Conservation (phyloP, 2,329 filamentous ascomycete species). For the Juglanconis juglandina region DNA sequence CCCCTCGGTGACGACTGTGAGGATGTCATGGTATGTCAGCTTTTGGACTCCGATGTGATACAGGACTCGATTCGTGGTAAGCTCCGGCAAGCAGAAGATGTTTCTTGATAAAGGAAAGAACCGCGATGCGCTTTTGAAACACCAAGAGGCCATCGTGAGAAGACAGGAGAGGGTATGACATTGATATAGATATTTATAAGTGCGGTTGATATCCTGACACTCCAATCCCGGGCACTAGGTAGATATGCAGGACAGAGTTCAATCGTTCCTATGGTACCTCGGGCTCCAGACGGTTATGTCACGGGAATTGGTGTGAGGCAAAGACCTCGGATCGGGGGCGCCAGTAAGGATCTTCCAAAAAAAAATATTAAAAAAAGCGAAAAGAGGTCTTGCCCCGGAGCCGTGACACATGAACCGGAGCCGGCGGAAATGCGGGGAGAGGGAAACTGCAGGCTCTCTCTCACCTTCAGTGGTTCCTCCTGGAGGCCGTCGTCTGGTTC, state of each 20-base stretch:
- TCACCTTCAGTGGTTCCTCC: no score
- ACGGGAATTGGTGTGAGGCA: background rate
- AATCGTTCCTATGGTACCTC: background rate
- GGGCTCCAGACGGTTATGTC: background rate
- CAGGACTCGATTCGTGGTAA: background rate
- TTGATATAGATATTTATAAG: background rate
- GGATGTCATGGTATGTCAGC: slow-evolving; percentile 1
- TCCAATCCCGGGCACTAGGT: background rate
- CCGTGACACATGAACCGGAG: no score
- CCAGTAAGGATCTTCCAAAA: background rate
- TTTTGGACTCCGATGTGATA: background rate
- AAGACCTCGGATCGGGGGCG: background rate
- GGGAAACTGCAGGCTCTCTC: no score
- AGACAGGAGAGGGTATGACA: background rate
- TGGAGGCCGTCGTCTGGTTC: no score
- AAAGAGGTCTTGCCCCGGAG: background rate
- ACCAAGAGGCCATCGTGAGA: background rate
- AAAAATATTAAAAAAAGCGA: background rate
- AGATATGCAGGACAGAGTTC: background rate
- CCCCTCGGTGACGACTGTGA: background rate
- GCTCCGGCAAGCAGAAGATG: background rate
- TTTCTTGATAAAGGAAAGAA: background rate
- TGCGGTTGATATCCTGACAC: background rate
- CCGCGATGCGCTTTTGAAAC: background rate
- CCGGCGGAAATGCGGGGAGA: no score